Base-by-base conservation (phyloP, 441 rosid genomes). In the Populus hybrid region DNA sequence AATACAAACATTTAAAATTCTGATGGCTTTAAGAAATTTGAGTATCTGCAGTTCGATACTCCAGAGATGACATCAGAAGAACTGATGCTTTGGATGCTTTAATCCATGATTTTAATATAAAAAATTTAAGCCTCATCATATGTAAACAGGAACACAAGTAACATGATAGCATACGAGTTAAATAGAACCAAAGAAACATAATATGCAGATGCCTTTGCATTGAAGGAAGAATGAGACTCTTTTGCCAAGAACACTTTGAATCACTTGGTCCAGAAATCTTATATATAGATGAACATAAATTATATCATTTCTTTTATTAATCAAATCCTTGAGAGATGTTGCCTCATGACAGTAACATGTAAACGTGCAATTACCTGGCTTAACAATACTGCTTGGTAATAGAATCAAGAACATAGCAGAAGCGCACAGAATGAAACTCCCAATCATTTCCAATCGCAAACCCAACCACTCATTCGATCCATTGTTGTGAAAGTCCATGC, bases 391-490 rank as follows among this genome's bases (percentile, higher is more conserved):
- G 87, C 96, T 89, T 10, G 99, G 99, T 72, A 95, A 83, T 76
- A 92, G 56, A 59, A 95, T 91, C 94, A 95, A 87, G 86, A 95
- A 93, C 87, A 91, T 28, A 75, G 98, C 90, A 35, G 99, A 91
- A 72, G 85, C 28, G 83, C 99, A 93, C 73, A 95, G 97, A 36
- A 90, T 84, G 83, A 89, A 65, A 82, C 95, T 95, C 67, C 99
- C 99, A 11, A 93, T 79, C 64, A 95, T 84, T 78, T 95, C 99
- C 84, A 95, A 82, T 14, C 99, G 94, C 79, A 95, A 91, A 6
- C 98, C 99, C 68, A 95, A 81, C 99, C 99, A 95, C 78, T 93
- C 98, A 74, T 93, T 95, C 9, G 95, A 90, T 31, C 98, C 97
- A 70, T 92, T 87, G 78, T 95, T 93, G 86, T 93, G 97, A 86